Base-by-base conservation (phyloP, 768 basidiomycete genomes). In the Lactarius psammicola region DNA sequence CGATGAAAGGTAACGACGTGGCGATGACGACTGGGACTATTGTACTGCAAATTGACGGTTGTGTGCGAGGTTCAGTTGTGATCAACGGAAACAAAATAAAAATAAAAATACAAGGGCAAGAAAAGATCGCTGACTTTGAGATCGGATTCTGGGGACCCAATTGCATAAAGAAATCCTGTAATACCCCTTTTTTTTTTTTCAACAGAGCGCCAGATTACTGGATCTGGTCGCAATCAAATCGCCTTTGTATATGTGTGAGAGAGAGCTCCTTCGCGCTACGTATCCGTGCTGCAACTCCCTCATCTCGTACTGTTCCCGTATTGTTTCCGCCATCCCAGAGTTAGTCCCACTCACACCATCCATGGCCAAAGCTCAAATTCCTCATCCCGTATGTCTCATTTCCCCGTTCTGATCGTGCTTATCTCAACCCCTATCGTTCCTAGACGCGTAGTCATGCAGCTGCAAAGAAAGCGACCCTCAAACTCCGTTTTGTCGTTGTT, bases 401-500 rank as follows among this genome's bases (percentile, higher is more conserved):
- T 28, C 54, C 30, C 20, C 18, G 0, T 55, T 55, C 28, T 55
- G 10, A n/a, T 23, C 2, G 11, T 46, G 18, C 55, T 36, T 10
- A 56, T 23, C 31, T 30, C 11, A 10, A 1, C 18, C 18, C 11
- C 26, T 18, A 31, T 56, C 33, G 8, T 40, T 3, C 38, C 44
- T 30, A 66, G 65, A 49, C 23, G 20, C 64, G 64, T 56, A 53
- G 17, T 42, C 66, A 60, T 59, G 63, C 59, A 28, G 53, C 63
- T 5, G 67, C 59, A 61, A 69, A 61, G 31, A 68, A 68, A 15
- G 68, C 69, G 34, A 1, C 67, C 8, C 56, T 76, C 9, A 62
- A 63, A 3, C 66, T 77, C 33, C 71, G 73, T 23, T 76, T 79
- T 69, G 31, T 78, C 36, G 51, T 79, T 33, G 59, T 78, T 40